These are phyloP conservation scores for Trichothecium sympodiale DNA, from an alignment of 2,329 filamentous ascomycete species.

Conservation along the genomic window DNA sequence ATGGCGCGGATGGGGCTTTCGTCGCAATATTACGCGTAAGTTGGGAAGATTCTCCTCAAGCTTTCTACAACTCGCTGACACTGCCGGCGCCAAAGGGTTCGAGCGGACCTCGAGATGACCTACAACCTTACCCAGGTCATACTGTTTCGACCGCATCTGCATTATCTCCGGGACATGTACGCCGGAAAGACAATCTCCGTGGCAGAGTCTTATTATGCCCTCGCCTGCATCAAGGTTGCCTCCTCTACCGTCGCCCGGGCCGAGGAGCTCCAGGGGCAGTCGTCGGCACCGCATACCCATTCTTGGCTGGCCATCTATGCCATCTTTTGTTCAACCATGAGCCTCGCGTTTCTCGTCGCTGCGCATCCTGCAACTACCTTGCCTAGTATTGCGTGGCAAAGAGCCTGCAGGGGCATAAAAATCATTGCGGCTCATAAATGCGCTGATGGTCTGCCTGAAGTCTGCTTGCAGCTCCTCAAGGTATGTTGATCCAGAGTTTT, in stretches of 20 bases:
- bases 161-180: slow-evolving; percentile 4
- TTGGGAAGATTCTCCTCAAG: too few relatives aligned
- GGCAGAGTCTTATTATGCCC: slow-evolving; percentile 5
- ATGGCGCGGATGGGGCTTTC: slow-evolving; percentile 1
- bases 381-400: slow-evolving; percentile 5
- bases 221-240: slow-evolving; percentile 5
- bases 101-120: slow-evolving; percentile 3
- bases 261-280: slow-evolving; percentile 1
- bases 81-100: background rate
- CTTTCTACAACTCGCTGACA: too few relatives aligned
- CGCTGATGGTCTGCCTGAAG: slow-evolving; percentile 1
- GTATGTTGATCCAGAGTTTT: background rate
- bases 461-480: slow-evolving; percentile 3
- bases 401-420: slow-evolving; percentile 2
- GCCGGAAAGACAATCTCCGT: slow-evolving; percentile 4
- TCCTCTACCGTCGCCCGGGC: slow-evolving; percentile 2
- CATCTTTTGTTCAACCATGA: slow-evolving; percentile 2
- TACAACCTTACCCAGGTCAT: slow-evolving; percentile 4
- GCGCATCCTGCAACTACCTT: slow-evolving; percentile 4
- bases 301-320: slow-evolving; percentile 5
- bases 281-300: background rate
- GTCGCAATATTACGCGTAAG: too few relatives aligned
- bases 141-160: slow-evolving; percentile 5
- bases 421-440: slow-evolving; percentile 3
- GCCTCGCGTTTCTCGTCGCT: slow-evolving; percentile 5